Evolutionary conservation across 108 stramenopile species (phyloP), one percentile per base, ranked within the genome.

Genomic region (Nitzschia sp.): DNA sequence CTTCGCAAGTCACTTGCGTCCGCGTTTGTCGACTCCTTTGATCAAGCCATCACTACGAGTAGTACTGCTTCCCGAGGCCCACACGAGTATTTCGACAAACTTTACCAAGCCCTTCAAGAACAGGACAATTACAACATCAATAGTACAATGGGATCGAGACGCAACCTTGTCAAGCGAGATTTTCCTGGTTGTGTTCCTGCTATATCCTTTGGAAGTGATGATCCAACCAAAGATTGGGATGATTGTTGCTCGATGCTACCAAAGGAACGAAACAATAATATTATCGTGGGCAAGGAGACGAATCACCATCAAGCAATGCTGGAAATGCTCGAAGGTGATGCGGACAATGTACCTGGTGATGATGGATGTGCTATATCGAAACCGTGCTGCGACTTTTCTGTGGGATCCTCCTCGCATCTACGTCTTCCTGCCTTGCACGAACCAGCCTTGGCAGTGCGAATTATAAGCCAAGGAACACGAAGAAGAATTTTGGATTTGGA

Each of bases 401-500:
- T 53, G 17, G 58, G 58, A 25, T 74, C 73, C 41, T 45, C 28
- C 46, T 45, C 73, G 3, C 63, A 74, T 67, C 41, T 74, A 34
- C 44, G 66, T 23, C 50, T 74, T 27, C 73, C 73, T n/a, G 57
- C 50, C 3, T 13, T 74, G 11, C 47, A 64, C 15, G 73, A 74
- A 74, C 58, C 56, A 1, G 66, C 65, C 2, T 38, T 74, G n/a
- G 32, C 57, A 63, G 30, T 74, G 8, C 57, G 58, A 11, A 72
- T 48, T n/a, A 13, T 6, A 13, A 13, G 9, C 38, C 38, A 41
- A 41, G 6, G 6, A 9, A 13, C 38, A 41, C 38, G 8, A n/a
- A 30, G 25, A 13, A 34, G n/a, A 4, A 17, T 34, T 21, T 30
- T 70, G 22, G 29, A 56, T 21, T 57, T 86, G 22, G 85, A 86